Evolutionary conservation across 768 basidiomycete genomes (phyloP), one percentile per base, ranked within the genome.

Genomic region (Hortiboletus campestris): DNA sequence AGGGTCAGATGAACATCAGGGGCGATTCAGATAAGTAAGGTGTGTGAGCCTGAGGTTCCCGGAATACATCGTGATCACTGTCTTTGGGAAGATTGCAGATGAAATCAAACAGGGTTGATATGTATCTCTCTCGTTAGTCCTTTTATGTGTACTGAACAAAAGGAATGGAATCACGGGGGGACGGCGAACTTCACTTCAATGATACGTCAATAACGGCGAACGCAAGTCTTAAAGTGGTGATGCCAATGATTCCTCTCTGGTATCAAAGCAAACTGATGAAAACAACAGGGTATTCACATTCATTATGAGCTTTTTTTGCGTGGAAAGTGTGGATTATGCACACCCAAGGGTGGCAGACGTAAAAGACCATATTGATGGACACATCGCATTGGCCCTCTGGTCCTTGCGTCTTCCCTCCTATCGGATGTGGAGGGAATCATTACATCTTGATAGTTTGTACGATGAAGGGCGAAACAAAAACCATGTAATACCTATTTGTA

Each of bases 401-500:
- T 57, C 51, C 44, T 14, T 46, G 20, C 46, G 46, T 29, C 36
- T 49, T 50, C 47, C 56, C 49, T 53, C 50, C 50, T 16, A 34
- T 14, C 29, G 31, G 46, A 29, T 41, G 39, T 22, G 28, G 46
- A 49, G 48, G 50, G 47, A 39, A 51, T 49, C 50, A 64, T 61
- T 58, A 61, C 51, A 53, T 44, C 48, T 61, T 50, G 53, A 40
- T 57, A 53, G 48, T 46, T 44, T 55, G 57, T 61, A 63, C 28
- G 46, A 49, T 57, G 48, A 49, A 5, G 45, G n/a, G 46, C 45
- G 22, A 49, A 13, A 34, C 38, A 44, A 40, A 25, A 47, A 43
- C n/a, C 49, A 36, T 43, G 29, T 36, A 53, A 55, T 51, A 47
- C 25, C 34, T 46, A 41, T 46, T 40, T 7, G 55, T 60, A 59